Base-by-base conservation (phyloP, 768 basidiomycete genomes). In the Termitomyces sp. region DNA sequence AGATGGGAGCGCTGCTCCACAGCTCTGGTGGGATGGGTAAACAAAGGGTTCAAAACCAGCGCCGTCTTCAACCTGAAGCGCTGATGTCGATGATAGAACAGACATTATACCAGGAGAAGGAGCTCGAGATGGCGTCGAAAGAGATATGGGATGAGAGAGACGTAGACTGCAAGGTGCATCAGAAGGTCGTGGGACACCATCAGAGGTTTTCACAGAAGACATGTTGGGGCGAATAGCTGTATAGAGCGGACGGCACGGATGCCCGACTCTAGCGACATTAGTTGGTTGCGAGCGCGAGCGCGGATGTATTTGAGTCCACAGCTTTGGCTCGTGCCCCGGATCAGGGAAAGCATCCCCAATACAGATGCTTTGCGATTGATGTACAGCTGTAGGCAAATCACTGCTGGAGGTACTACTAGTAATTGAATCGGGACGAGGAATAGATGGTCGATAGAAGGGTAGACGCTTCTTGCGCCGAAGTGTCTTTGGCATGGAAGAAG, bases 211-310 rank as follows among this genome's bases (percentile, higher is more conserved):
- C 11, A 21, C 26, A 3, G 26, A 58, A 41, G 51, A 56, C 63
- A 57, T 59, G 49, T 56, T 54, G 59, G 62, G 42, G 34, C 81
- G 78, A 48, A 83, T 83, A 47, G 75, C 81, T 22, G 75, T 72
- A 63, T 82, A 83, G 60, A 80, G 80, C 12, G 81, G 81, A 19
- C 81, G 71, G 50, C 66, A 75, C 11, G 81, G 80, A 58, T 78
- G 78, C 1, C 81, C 81, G 28, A 82, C 67, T 8, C 75, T 77
- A 48, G 70, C 67, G 34, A 54, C 60, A 41, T 69, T 62, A 21
- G 60, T 55, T 40, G 64, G 63, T 32, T 68, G 65, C 4, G 66
- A 69, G 28, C 63, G 54, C 19, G 65, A 59, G 34, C 63, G 65
- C 14, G 57, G 45, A 38, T 65, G 66, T 19, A 28, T 52, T 35